Percentiles rank a stretch among this genome's conserved stretches.
These are phyloP conservation scores for Lasiodiplodia sp. DNA, from an alignment of 2,329 filamentous ascomycete genomes.

Conservation along the genomic window DNA sequence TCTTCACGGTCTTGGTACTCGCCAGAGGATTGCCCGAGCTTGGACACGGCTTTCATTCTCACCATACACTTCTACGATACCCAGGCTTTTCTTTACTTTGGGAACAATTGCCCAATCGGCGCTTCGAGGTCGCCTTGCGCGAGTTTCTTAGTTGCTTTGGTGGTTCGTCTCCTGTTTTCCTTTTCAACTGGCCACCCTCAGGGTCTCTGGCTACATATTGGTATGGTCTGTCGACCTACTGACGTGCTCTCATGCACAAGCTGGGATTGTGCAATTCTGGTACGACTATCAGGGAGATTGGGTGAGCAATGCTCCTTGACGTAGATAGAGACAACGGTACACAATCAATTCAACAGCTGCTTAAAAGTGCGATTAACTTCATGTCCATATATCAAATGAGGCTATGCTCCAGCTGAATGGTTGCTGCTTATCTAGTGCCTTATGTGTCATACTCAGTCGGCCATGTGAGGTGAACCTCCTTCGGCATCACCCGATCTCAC, in stretches of 20 bases:
- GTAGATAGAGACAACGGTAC: neutral
- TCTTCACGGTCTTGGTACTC: neutral
- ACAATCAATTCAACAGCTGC: slow-evolving; percentile 11
- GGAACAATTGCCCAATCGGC: neutral
- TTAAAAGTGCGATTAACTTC: neutral
- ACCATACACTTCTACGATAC: slow-evolving; percentile 1
- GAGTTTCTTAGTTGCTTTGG: neutral
- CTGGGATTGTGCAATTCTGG: slow-evolving; percentile 6
- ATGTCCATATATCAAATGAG: neutral
- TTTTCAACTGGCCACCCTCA: neutral
- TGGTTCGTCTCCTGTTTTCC: neutral
- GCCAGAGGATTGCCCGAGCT: neutral
- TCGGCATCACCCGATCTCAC: too few species aligned
- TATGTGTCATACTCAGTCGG: too few species aligned
- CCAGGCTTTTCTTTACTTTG: neutral
- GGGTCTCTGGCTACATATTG: neutral
- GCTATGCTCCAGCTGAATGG: neutral
- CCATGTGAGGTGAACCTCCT: too few species aligned
- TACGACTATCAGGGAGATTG: neutral
- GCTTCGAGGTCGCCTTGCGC: neutral
- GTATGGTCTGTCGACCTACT: neutral
- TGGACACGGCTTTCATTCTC: neutral
- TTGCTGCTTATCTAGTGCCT: neutral
- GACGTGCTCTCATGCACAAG: neutral
- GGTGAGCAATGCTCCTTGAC: slow-evolving; percentile 16